Conservation (phyloP, 2,329 filamentous ascomycete genomes). For the Scytalidium lignicola region DNA sequence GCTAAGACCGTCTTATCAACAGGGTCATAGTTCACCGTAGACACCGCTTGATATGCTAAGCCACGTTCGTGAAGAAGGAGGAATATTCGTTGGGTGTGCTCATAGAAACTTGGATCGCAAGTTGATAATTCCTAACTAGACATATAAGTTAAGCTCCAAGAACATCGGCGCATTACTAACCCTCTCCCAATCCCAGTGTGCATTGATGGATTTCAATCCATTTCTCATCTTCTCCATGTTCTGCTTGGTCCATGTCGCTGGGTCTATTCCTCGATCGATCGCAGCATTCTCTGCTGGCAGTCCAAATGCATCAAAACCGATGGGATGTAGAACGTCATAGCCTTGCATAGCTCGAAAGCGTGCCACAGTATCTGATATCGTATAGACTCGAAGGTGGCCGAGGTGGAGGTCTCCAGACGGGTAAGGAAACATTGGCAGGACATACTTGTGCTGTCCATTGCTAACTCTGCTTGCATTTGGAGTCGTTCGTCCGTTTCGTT, state of each 20-base stretch:
- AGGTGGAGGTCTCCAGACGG: constrained; percentile 83
- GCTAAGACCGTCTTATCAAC: constrained; percentile 85
- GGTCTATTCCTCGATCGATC: constrained; percentile 73
- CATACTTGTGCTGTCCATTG: constrained; percentile 48
- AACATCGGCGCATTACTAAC: constrained; percentile 44
- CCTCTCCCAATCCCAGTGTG: constrained; percentile 75
- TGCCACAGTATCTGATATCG: constrained; percentile 80
- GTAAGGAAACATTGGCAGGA: constrained; percentile 91
- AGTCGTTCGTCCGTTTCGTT: background rate
- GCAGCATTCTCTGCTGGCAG: constrained; percentile 89
- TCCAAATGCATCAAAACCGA: constrained; percentile 93
- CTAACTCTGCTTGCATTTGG: background rate
- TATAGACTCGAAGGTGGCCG: constrained; percentile 83
- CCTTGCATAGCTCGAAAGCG: constrained; percentile 73
- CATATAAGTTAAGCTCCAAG: constrained; percentile 10
- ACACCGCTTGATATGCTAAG: constrained; percentile 77
- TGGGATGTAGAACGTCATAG: constrained; percentile 73
- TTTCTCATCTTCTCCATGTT: constrained; percentile 85
- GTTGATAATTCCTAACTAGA: constrained; percentile 70
- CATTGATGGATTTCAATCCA: constrained; percentile 75
- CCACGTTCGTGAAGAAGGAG: constrained; percentile 68
- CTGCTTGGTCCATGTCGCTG: constrained; percentile 69
- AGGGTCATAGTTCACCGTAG: constrained; percentile 85
- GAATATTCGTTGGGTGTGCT: constrained; percentile 84
- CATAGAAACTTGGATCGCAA: constrained; percentile 80